Percentiles rank a stretch among this genome's conserved stretches.
phyloP scores from a whole-genome alignment of 2,329 filamentous ascomycete species.

The Daldinia eschscholtzii region DNA sequence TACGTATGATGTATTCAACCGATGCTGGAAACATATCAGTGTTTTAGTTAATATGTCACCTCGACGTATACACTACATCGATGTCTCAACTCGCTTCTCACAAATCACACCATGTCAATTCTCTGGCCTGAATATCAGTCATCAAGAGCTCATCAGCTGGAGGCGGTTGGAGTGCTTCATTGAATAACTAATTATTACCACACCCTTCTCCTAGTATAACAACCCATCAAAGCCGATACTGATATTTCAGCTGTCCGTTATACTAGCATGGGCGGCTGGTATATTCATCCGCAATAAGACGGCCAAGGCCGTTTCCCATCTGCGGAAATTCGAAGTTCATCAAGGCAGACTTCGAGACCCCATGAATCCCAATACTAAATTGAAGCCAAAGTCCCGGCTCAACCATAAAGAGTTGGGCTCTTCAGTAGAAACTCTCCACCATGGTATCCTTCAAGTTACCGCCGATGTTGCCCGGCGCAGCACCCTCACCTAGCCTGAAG shows the following conservation, averaged over 20 bases:
- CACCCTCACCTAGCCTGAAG: slow-evolving; percentile 91
- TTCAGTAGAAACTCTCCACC: slow-evolving; percentile 97
- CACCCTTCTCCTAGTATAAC: slow-evolving; percentile 22
- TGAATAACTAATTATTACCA: slow-evolving; percentile 33
- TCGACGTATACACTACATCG: background rate
- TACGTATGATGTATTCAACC: background rate
- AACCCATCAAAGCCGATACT: slow-evolving; percentile 17
- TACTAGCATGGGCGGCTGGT: slow-evolving; percentile 22
- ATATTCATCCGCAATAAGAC: slow-evolving; percentile 23
- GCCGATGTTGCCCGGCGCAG: slow-evolving; percentile 82
- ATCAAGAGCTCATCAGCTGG: background rate
- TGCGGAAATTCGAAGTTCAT: slow-evolving; percentile 13
- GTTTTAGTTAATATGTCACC: background rate
- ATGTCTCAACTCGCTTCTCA: background rate
- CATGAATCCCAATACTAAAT: slow-evolving; percentile 12
- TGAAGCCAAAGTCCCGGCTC: slow-evolving; percentile 18
- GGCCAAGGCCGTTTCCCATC: slow-evolving; percentile 13
- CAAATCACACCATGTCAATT: background rate
- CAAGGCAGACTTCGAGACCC: slow-evolving; percentile 5
- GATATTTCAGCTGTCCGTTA: slow-evolving; percentile 25
- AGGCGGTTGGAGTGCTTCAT: slow-evolving; percentile 34
- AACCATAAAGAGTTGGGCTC: slow-evolving; percentile 7
- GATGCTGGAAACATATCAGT: background rate
- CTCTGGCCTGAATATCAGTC: background rate
- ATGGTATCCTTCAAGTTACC: slow-evolving; percentile 95